Evolutionary conservation across 768 basidiomycete genomes (phyloP), one percentile per base, ranked within the genome.

Genomic region (Mycena maculata): DNA sequence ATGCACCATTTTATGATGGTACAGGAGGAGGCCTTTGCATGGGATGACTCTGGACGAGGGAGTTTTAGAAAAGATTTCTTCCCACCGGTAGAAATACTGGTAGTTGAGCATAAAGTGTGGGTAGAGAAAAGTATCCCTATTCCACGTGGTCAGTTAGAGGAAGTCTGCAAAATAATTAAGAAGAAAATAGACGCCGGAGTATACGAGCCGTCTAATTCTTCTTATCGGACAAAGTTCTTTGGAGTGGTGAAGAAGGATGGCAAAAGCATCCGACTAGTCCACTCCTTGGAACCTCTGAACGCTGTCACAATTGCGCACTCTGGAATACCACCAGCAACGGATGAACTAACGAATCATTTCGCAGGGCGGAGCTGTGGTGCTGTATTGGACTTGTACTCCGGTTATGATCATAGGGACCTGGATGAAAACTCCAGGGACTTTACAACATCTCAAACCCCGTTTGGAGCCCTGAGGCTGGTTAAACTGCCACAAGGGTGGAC

Each of bases 401-500:
- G 76, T 18, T 78, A 75, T 52, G 74, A 81, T 25, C 67, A 81
- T 8, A 62, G 72, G 0, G 50, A 59, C 0, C 62, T 82, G 1
- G 67, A 72, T 3, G 70, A 68, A 12, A 58, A 65, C 3, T 80
- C 73, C 0, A 50, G 72, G 4, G 76, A 81, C 41, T 67, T 77
- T 16, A 82, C 79, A 1, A 78, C 75, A 0, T 81, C 80, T 61
- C 71, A 75, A 59, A 76, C 71, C 0, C 76, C 76, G 0, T 60
- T 75, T 13, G 73, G 77, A 0, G 59, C 74, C 0, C 30, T 74
- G 1, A 68, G 71, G 0, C 63, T 80, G 0, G 71, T 69, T 0
- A 67, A 69, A 3, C 50, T 81, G 0, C 77, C 76, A 1, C 76
- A 76, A 75, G 81, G 80, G 0, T 76, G 75, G 66, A 78, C 78